Conservation (phyloP, 148 eudicot genomes). For the Persicaria maculosa region DNA sequence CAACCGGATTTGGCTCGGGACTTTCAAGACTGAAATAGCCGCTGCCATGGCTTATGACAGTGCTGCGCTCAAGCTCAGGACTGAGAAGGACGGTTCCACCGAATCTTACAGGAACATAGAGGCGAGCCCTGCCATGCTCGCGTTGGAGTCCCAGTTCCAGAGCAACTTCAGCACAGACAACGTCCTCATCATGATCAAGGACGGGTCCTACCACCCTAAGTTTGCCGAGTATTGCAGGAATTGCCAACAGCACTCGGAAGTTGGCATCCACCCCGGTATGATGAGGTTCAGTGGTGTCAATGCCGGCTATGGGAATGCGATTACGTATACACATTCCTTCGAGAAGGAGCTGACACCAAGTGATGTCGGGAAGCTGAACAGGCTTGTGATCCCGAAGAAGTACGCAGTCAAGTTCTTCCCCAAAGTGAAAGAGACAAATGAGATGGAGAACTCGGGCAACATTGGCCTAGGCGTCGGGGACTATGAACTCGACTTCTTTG, state of each 20-base stretch:
- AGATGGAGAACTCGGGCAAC: not conserved
- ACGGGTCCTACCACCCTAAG: constrained; percentile 36
- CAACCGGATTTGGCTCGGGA: constrained; percentile 43
- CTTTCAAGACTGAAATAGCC: constrained; percentile 36
- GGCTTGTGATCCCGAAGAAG: constrained; percentile 50
- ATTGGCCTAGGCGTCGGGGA: constrained; percentile 6
- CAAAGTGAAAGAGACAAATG: not conserved
- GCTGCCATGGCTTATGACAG: constrained; percentile 51
- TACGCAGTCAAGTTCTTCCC: constrained; percentile 32
- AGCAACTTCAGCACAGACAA: constrained; percentile 15
- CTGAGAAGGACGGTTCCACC: not conserved
- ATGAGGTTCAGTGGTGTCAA: not conserved
- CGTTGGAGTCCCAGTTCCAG: constrained; percentile 28
- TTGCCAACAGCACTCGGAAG: not conserved
- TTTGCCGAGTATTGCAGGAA: constrained; percentile 20
- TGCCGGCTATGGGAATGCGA: not conserved
- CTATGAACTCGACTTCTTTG: constrained; percentile 21
- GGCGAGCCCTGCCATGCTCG: not conserved
- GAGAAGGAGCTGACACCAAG: constrained; percentile 46
- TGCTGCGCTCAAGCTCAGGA: constrained; percentile 29
- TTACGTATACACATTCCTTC: constrained; percentile 19
- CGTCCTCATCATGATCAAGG: constrained; percentile 40
- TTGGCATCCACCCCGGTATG: too few relatives aligned
- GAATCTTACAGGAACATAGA: constrained; percentile 30
- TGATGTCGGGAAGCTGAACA: constrained; percentile 44